Percentiles rank a stretch among this genome's conserved stretches.
These are phyloP conservation scores for Myriosclerotinia curreyana DNA, from an alignment of 2,329 filamentous ascomycete species.

Conservation along the genomic window DNA sequence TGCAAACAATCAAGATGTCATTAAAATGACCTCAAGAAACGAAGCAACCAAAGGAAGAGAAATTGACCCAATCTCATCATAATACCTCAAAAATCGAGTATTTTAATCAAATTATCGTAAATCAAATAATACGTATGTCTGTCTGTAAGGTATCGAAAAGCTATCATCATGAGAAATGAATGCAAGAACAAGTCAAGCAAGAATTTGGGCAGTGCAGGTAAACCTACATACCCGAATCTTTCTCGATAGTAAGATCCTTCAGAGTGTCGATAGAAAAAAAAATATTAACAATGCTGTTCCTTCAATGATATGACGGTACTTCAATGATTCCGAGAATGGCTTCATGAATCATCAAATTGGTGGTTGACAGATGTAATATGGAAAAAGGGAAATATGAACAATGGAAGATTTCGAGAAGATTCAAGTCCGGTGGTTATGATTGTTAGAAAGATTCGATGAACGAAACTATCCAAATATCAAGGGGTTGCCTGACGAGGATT, in stretches of 20 bases:
- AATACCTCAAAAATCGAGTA: slow-evolving; percentile 12
- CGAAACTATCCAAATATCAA: slow-evolving; percentile 4
- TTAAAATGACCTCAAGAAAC: slow-evolving; percentile 10
- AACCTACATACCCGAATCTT: background rate
- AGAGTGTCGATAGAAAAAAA: background rate
- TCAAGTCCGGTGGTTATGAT: background rate
- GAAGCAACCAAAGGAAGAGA: slow-evolving; percentile 15
- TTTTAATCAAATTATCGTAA: slow-evolving; percentile 3
- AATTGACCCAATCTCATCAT: slow-evolving; percentile 18
- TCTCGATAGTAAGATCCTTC: slow-evolving; percentile 14
- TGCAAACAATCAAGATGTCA: slow-evolving; percentile 14
- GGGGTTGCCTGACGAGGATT: background rate
- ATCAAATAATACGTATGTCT: background rate
- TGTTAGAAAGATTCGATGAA: background rate
- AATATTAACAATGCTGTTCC: slow-evolving; percentile 19
- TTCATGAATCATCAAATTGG: slow-evolving; percentile 25
- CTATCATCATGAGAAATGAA: slow-evolving; percentile 11
- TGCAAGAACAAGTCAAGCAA: slow-evolving; percentile 16
- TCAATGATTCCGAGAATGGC: slow-evolving; percentile 12
- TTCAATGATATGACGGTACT: slow-evolving; percentile 19
- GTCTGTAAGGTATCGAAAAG: background rate
- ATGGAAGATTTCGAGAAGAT: background rate
- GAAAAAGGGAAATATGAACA: slow-evolving; percentile 12
- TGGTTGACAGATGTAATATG: slow-evolving; percentile 5
- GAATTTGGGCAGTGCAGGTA: background rate